Base-by-base conservation (phyloP, 1,284 basidiomycete genomes). In the Abortiporus biennis region DNA sequence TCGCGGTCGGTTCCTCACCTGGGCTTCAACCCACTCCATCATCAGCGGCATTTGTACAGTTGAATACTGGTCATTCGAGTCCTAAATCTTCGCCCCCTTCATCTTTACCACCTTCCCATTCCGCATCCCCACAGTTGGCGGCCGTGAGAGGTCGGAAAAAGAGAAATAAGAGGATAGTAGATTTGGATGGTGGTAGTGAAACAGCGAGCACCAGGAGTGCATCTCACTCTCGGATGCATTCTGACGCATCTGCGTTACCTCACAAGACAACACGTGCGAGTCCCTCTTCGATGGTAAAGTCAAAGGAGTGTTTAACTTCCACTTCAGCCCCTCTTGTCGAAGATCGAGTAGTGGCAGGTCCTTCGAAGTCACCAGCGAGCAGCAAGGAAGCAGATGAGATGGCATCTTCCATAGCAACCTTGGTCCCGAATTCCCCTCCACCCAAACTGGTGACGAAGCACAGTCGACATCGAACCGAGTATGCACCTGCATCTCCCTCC, bases 151-250 rank as follows among this genome's bases (percentile, higher is more conserved):
- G 66, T 13, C 70, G 71, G 39, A 72, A 67, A 49, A 81, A 75
- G 65, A 80, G 75, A 56, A 58, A 61, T 46, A 85, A 80, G 57
- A 76, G 85, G 13, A 81, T 88, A 42, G 85, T 88, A 8, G 76
- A 85, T 47, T 62, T 88, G 43, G 72, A 81, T 49, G 72, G 66
- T 21, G 59, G 56, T 15, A 68, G 64, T 51, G 60, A 59, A 20
- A 53, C 45, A 21, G n/a, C n/a, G n/a, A 56, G 54, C 39, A 53
- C 56, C 8, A 44, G 54, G 30, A 58, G 56, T 41, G 52, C 38
- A 1, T 57, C 55, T 6, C 58, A 57, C 29, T 49, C 55, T 6
- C 42, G 54, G 31, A 54, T 52, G 36, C 48, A 42, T 2, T 54
- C 53, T 4, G 56, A 58, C 9, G 46, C 46, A 1, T 40, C 27